Conservation (phyloP, 305 asterid species). For the Solanum aculeatissimum region DNA sequence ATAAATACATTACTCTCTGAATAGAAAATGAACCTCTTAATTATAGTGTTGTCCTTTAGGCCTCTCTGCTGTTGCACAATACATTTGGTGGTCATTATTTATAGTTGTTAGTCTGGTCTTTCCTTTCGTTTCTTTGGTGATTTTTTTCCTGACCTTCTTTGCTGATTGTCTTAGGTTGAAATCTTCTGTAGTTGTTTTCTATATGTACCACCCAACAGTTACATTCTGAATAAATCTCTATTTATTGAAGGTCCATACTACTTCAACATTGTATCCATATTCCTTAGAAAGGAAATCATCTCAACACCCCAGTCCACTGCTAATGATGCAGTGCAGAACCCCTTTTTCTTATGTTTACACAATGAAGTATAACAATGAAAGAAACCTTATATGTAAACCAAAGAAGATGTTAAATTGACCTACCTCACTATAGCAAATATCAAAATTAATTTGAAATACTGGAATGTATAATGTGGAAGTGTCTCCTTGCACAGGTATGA, state of each 20-base stretch:
- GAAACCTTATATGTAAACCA: neutral
- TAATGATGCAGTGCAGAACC: neutral
- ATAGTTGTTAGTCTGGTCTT: neutral
- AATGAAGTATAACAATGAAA: neutral
- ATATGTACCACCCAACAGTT: neutral
- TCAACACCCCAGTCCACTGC: neutral
- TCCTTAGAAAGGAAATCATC: neutral
- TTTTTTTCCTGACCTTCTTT: neutral
- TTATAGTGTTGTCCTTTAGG: neutral
- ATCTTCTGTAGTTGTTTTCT: neutral
- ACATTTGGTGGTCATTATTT: neutral
- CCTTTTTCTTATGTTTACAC: neutral
- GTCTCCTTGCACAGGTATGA: neutral
- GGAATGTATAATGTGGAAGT: neutral
- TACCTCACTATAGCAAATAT: neutral
- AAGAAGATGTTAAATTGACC: neutral
- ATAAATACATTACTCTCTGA: neutral
- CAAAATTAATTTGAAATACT: neutral
- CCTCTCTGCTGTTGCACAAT: neutral
- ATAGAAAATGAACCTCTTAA: neutral
- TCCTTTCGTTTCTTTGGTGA: neutral
- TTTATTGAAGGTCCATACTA: neutral
- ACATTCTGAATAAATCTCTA: neutral
- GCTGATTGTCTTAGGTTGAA: neutral
- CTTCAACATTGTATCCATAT: neutral